phyloP scores from a whole-genome alignment of 768 basidiomycete genomes.

The Suillus paluster region DNA sequence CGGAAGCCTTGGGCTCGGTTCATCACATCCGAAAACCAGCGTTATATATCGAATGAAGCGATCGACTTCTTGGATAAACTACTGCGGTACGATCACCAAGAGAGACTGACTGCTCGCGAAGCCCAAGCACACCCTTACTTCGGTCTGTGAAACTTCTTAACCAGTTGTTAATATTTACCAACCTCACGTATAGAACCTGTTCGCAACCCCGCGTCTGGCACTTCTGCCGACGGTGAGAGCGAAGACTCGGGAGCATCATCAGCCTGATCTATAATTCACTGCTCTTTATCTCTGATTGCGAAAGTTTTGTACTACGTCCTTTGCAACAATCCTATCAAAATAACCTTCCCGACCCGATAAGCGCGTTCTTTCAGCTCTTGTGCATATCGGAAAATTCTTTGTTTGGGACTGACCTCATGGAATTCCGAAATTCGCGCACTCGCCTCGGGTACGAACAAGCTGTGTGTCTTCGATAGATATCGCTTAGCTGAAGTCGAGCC shows the following conservation, averaged over 20 bases:
- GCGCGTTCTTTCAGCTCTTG: not conserved
- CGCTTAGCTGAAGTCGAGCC: not conserved
- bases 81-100: slow-evolving; percentile 96
- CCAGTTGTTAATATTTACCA: slow-evolving; percentile 18
- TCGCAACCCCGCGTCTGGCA: slow-evolving; percentile 49
- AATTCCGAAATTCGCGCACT: slow-evolving; percentile 25
- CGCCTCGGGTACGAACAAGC: slow-evolving; percentile 27
- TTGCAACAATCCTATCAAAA: slow-evolving; percentile 32
- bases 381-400: not conserved
- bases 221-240: slow-evolving; percentile 63
- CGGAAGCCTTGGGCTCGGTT: slow-evolving; percentile 96
- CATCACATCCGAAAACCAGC: slow-evolving; percentile 94
- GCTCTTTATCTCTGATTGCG: slow-evolving; percentile 28
- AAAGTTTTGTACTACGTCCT: slow-evolving; percentile 37
- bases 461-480: slow-evolving; percentile 14
- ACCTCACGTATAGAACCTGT: slow-evolving; percentile 62
- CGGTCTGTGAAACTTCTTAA: slow-evolving; percentile 47
- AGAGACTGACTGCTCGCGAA: slow-evolving; percentile 92
- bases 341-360: slow-evolving; percentile 16
- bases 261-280: slow-evolving; percentile 29
- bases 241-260: slow-evolving; percentile 48
- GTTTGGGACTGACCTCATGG: not conserved
- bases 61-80: slow-evolving; percentile 96
- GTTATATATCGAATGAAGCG: slow-evolving; percentile 95
- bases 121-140: slow-evolving; percentile 95